Conservation (phyloP, 805 yeast species). For the Candida michaelii region DNA sequence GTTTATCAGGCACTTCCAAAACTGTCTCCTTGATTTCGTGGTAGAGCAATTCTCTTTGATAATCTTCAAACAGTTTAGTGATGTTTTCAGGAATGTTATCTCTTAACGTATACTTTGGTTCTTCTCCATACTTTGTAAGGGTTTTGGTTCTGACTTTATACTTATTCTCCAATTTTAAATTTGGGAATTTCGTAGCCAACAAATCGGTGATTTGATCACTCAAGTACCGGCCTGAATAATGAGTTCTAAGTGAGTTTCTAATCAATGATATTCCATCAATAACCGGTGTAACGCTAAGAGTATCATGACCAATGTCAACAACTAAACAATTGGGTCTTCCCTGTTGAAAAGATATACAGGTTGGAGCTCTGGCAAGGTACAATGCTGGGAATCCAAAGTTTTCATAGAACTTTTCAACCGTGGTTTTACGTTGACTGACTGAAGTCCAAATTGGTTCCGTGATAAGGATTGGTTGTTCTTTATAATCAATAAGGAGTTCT, state of each 20-base stretch:
- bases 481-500: constrained; percentile 50
- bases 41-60: constrained; percentile 53
- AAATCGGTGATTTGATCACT: constrained; percentile 51
- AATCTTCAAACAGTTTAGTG: constrained; percentile 53
- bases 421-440: constrained; percentile 59
- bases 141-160: constrained; percentile 52
- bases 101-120: constrained; percentile 21
- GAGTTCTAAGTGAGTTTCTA: constrained; percentile 68
- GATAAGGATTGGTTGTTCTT: constrained; percentile 72
- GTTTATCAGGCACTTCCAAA: constrained; percentile 52
- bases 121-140: constrained; percentile 32
- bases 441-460: constrained; percentile 91
- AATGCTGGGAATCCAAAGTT: constrained; percentile 73
- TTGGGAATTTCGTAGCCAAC: constrained; percentile 29
- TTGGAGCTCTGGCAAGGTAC: constrained; percentile 78
- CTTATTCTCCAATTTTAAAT: constrained; percentile 19
- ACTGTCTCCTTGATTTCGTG: constrained; percentile 78
- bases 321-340: constrained; percentile 86
- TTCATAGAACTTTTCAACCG: constrained; percentile 73
- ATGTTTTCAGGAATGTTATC: constrained; percentile 29
- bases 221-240: constrained; percentile 69
- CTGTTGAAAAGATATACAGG: constrained; percentile 83
- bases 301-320: constrained; percentile 82
- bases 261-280: constrained; percentile 77
- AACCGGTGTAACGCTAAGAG: constrained; percentile 75